Conservation (phyloP, 1,284 basidiomycete genomes). For the Microbotryum lychnidis-dioicae region DNA sequence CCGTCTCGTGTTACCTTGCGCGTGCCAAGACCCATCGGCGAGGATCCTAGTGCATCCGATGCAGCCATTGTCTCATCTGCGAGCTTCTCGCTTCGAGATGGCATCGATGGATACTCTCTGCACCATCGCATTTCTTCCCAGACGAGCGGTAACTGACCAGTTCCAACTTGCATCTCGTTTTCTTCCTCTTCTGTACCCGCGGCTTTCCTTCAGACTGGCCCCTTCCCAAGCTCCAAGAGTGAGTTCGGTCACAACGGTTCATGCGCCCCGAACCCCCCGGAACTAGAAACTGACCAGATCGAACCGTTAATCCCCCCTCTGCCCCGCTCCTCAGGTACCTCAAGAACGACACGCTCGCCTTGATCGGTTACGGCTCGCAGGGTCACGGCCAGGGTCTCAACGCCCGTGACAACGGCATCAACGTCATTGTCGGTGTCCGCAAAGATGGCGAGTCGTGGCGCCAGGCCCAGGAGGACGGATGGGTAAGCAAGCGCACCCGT, state of each 20-base stretch:
- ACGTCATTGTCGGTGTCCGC: conserved; percentile 97
- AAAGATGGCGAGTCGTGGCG: conserved; percentile 94
- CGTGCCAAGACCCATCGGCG: no score
- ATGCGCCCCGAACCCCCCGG: background rate
- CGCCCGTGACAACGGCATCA: conserved; percentile 96
- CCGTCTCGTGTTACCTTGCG: no score
- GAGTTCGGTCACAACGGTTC: conserved; percentile 26
- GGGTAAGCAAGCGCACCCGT: conserved; percentile 51
- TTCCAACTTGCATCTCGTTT: background rate
- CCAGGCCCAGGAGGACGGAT: conserved; percentile 92
- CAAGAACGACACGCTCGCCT: conserved; percentile 97
- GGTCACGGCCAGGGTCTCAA: conserved; percentile 93
- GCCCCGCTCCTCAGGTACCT: conserved; percentile 54
- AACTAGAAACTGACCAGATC: background rate
- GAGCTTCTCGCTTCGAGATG: background rate
- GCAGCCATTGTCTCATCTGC: no score
- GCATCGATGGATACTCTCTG: background rate
- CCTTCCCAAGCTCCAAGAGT: conserved; percentile 88
- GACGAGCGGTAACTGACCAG: background rate
- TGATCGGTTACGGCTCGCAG: conserved; percentile 98
- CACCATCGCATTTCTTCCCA: background rate
- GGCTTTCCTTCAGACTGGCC: conserved; percentile 70
- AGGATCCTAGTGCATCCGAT: no score
- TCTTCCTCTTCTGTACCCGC: background rate
- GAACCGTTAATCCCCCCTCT: background rate